Evolutionary conservation across 176 grass and related monocot species (phyloP).

Genomic region (Paspalum notatum): DNA sequence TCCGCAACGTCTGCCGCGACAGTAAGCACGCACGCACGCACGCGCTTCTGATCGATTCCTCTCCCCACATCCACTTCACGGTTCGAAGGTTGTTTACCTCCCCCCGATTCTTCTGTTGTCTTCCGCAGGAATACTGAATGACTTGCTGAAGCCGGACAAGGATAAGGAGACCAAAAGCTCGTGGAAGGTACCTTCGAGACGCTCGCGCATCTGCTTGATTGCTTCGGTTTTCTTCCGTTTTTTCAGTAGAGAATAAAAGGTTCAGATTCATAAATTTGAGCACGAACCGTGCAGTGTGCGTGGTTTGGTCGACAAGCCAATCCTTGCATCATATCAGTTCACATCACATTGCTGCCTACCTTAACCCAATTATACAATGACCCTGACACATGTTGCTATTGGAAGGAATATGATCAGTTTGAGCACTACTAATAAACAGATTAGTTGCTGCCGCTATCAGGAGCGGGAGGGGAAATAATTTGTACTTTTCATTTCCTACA

Average conservation of each 20-base stretch:
- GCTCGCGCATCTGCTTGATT: neutral
- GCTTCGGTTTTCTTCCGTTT: too few relatives aligned
- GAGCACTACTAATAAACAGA: neutral
- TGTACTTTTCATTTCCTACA: slow-evolving; percentile 5
- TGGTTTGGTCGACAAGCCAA: neutral
- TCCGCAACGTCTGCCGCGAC: slow-evolving; percentile 82
- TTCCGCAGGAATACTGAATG: slow-evolving; percentile 69
- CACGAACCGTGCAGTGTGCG: neutral
- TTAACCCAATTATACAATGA: too few relatives aligned
- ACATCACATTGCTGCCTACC: neutral
- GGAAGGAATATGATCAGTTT: neutral
- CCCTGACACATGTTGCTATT: neutral
- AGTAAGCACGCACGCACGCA: slow-evolving; percentile 42
- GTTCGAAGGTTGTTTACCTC: neutral
- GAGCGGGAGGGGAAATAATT: neutral
- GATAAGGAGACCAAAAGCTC: slow-evolving; percentile 67
- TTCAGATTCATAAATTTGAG: neutral
- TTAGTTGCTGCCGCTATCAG: neutral
- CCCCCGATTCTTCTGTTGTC: neutral
- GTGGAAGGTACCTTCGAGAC: slow-evolving; percentile 68
- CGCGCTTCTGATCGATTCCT: neutral
- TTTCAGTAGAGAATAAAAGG: too few relatives aligned
- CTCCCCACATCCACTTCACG: neutral
- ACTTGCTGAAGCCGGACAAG: slow-evolving; percentile 76
- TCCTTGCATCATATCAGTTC: neutral